Percentiles rank a stretch among this genome's conserved stretches.
Evolutionary conservation across 441 rosid genomes (phyloP).

Genomic region (Populus hybrid): DNA sequence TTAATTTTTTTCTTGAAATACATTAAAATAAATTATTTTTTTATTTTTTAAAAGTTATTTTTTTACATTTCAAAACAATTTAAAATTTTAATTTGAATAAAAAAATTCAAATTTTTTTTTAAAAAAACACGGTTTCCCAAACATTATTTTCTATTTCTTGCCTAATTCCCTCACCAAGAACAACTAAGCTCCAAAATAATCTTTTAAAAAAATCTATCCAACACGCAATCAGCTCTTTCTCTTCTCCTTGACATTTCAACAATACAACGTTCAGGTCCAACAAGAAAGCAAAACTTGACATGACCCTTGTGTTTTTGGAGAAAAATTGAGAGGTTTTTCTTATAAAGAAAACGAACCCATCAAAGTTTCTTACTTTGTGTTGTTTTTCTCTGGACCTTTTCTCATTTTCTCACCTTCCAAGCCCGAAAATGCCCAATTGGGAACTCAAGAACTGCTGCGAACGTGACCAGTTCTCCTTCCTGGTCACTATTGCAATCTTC

Average conservation of each 20-base stretch:
- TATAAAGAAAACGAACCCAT: no score
- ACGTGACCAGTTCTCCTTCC: constrained; percentile 54
- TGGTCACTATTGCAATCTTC: constrained; percentile 67
- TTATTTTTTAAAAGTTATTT: no score
- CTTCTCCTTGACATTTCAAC: not conserved
- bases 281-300: not conserved
- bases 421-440: constrained; percentile 52
- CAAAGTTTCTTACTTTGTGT: not conserved
- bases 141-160: no score
- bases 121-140: no score
- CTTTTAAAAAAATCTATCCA: not conserved
- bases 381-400: not conserved
- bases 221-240: constrained; percentile 1
- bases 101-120: no score
- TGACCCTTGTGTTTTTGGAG: no score
- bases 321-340: not conserved
- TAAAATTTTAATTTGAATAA: no score
- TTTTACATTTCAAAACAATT: no score
- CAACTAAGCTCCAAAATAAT: not conserved
- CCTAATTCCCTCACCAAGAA: not conserved
- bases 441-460: constrained; percentile 73
- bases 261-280: not conserved
- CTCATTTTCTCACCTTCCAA: constrained; percentile 16
- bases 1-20: no score
- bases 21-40: no score